Evolutionary conservation across 1,284 basidiomycete species (phyloP), one percentile per base, ranked within the genome.

Genomic region (Thelephora terrestris): DNA sequence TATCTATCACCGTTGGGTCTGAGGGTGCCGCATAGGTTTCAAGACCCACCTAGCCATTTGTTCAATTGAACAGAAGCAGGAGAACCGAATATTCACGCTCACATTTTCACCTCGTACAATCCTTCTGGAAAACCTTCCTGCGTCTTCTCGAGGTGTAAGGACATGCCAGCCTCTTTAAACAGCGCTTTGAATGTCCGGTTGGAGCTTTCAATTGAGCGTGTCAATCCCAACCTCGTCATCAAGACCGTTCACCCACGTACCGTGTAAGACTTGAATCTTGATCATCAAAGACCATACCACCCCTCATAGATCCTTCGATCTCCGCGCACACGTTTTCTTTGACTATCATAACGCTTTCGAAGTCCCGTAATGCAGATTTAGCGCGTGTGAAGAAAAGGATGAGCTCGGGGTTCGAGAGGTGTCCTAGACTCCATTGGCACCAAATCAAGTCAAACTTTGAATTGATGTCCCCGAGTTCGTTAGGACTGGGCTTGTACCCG

Each of bases 371-470:
- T 1, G 85, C 76, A 5, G 64, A 64, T 46, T 73, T 71, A 53
- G 81, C 74, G 45, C 79, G 71, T 55, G 71, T 69, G 51, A 96
- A 73, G 67, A 95, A 96, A 0, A 67, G 62, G 27, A 91, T 75
- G 20, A 96, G 75, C 60, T 93, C 88, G 5, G 64, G 59, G 59
- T 94, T 85, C 47, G 74, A 77, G 52, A 95, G 71, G 69, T 93
- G 89, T n/a, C 88, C 87, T 12, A 95, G 72, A 69, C 91, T 94
- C 93, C 93, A 96, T 63, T 96, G 93, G 58, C 90, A 91, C 93
- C 90, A 92, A 50, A 94, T 76, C 14, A 91, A 74, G 65, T 91
- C 85, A 62, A 85, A 89, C 2, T 74, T 75, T 35, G 70, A 67
- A 34, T 68, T 57, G 5, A 68, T 65, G 45, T 80, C 74, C 45